Base-by-base conservation (phyloP, 2,329 filamentous ascomycete species). In the Penicillium glabrum region DNA sequence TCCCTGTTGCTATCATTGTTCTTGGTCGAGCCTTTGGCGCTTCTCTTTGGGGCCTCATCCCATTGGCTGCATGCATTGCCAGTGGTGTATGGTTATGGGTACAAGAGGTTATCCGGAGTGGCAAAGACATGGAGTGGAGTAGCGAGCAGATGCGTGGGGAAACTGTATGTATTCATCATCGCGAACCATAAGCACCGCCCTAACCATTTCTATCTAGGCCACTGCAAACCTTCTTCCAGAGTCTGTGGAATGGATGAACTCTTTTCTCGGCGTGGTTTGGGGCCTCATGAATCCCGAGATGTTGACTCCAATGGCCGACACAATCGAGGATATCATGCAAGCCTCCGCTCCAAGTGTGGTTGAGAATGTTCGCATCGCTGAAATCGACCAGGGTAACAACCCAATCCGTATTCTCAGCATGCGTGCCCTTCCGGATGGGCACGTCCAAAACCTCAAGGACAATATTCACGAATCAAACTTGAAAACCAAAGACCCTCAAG, bases 191-290 rank as follows among this genome's bases (percentile, higher is more conserved):
- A n/a, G 29, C 4, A 39, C 29, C 44, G 11, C 24, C 13, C 26
- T 13, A 56, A 56, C 53, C 61, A 26, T 64, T 21, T 0, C n/a
- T 16, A 24, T 41, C 43, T 46, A 86, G 73, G 91, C 93, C 1
- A 91, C 90, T 2, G 87, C 89, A 29, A 97, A 97, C 67, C 79
- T 98, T 27, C 88, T 98, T 7, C 93, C 93, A 0, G 93, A 97
- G 75, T 96, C 90, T 0, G 93, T 96, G 7, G 89, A 93, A 71
- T 98, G 95, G 95, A 89, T 99, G 84, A 99, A 99, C 72, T 93
- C 90, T 0, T 85, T 95, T 50, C 75, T 98, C 4, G 85, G 84
- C 1, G 84, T 96, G 43, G 82, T 95, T 44, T 99, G 95, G 95
- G 90, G 91, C 0, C 79, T 98, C 4, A 87, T 97, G 61, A 96